Evolutionary conservation across 768 basidiomycete species (phyloP).

Genomic region (Scleroderma bovista): DNA sequence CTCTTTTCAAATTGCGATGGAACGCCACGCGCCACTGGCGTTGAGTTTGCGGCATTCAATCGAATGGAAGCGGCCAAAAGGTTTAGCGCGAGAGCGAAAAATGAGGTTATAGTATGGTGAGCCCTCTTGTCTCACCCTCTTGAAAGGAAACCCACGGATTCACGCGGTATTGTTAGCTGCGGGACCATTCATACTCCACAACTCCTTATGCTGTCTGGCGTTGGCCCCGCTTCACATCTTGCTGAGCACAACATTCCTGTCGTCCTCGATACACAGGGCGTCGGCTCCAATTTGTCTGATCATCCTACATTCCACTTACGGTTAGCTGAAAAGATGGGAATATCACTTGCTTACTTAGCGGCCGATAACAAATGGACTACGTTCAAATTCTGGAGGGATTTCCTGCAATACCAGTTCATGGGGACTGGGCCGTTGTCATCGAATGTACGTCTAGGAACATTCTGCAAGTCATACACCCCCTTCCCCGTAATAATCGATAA

Average conservation of each 20-base stretch:
- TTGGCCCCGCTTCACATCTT: constrained; percentile 64
- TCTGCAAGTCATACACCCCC: too few relatives aligned
- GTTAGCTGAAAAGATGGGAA: constrained; percentile 46
- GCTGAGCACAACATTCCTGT: constrained; percentile 46
- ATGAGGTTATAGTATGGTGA: constrained; percentile 60
- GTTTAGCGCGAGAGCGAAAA: constrained; percentile 44
- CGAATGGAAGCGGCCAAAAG: constrained; percentile 22
- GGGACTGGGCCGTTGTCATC: constrained; percentile 46
- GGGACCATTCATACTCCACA: constrained; percentile 63
- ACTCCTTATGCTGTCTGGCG: constrained; percentile 68
- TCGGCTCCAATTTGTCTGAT: constrained; percentile 70
- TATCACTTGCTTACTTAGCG: constrained; percentile 37
- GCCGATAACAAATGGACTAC: constrained; percentile 12
- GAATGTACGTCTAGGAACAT: constrained; percentile 37
- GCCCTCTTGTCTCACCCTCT: constrained; percentile 14
- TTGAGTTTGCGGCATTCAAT: constrained; percentile 47
- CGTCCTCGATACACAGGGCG: constrained; percentile 61
- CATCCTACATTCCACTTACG: constrained; percentile 53
- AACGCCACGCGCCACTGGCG: constrained; percentile 48
- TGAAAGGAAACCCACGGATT: neutral
- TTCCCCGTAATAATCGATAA: neutral
- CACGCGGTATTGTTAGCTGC: constrained; percentile 34
- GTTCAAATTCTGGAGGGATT: constrained; percentile 27
- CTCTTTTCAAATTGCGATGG: constrained; percentile 35
- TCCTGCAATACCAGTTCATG: constrained; percentile 38